These are phyloP conservation scores for Castanospermum australe DNA, from an alignment of 306 rosid genomes.

Conservation along the genomic window DNA sequence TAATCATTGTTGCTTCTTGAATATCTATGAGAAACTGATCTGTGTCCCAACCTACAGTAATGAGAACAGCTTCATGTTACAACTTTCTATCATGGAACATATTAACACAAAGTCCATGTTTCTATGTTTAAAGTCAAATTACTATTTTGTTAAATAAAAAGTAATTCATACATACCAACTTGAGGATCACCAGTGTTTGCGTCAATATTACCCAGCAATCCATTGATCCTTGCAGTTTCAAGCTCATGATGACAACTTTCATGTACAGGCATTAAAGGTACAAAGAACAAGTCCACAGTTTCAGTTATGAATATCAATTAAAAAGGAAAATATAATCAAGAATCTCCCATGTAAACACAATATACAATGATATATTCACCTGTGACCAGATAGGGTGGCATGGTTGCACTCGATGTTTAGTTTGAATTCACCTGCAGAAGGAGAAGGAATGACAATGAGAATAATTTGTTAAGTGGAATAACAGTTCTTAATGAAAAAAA, in stretches of 20 bases:
- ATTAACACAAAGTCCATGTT: background rate
- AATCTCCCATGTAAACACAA: background rate
- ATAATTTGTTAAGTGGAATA: background rate
- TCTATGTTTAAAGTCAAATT: background rate
- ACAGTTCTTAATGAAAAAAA: constrained; percentile 17
- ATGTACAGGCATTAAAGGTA: background rate
- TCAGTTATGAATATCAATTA: constrained; percentile 10
- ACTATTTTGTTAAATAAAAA: background rate
- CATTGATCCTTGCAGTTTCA: constrained; percentile 94
- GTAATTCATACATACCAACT: constrained; percentile 52
- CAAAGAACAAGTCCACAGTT: constrained; percentile 14
- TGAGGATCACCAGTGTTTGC: constrained; percentile 99
- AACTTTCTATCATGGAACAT: background rate
- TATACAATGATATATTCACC: constrained; percentile 44
- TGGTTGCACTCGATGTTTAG: constrained; percentile 97
- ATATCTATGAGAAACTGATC: constrained; percentile 92
- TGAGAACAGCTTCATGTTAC: constrained; percentile 18
- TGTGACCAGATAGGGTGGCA: constrained; percentile 96
- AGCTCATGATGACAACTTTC: constrained; percentile 96
- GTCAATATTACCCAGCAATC: constrained; percentile 84
- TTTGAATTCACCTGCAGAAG: constrained; percentile 75
- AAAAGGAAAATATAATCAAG: constrained; percentile 11
- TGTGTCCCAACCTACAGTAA: constrained; percentile 88
- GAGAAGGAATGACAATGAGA: constrained; percentile 7
- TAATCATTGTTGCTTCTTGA: constrained; percentile 84